phyloP scores from a whole-genome alignment of 2,329 filamentous ascomycete genomes.

The Calonectria pauciramosa region DNA sequence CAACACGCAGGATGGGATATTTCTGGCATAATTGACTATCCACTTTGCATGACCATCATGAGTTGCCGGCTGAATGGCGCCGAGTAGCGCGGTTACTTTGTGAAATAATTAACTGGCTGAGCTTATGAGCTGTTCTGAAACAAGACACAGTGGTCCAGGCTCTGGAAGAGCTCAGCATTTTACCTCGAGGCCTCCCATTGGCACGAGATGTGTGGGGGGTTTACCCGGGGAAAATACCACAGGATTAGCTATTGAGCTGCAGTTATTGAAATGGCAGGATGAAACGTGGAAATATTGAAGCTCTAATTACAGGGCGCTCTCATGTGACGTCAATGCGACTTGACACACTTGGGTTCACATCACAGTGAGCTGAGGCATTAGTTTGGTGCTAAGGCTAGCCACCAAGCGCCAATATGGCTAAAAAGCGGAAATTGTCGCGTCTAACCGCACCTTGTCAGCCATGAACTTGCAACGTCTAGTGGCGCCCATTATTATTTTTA shows the following conservation, averaged over 20 bases:
- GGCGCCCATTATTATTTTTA: background rate
- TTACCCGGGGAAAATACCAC: background rate
- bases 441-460: background rate
- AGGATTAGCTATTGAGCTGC: background rate
- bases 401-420: background rate
- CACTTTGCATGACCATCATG: background rate
- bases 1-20: constrained; percentile 44
- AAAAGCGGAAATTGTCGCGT: background rate
- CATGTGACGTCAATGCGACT: constrained; percentile 3
- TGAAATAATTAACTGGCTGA: background rate
- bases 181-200: background rate
- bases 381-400: constrained; percentile 1
- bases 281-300: background rate
- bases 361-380: background rate
- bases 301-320: background rate
- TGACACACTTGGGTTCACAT: background rate
- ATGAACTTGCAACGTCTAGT: background rate
- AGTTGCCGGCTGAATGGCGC: background rate
- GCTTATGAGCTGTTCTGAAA: background rate
- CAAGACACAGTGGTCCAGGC: background rate
- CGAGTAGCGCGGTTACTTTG: background rate
- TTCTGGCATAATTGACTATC: constrained; percentile 32
- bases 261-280: background rate
- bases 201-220: background rate
- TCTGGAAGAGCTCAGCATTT: background rate